These are phyloP conservation scores for Chamaecyparis obtusa DNA, from an alignment of 75 land plant genomes.

Conservation along the genomic window DNA sequence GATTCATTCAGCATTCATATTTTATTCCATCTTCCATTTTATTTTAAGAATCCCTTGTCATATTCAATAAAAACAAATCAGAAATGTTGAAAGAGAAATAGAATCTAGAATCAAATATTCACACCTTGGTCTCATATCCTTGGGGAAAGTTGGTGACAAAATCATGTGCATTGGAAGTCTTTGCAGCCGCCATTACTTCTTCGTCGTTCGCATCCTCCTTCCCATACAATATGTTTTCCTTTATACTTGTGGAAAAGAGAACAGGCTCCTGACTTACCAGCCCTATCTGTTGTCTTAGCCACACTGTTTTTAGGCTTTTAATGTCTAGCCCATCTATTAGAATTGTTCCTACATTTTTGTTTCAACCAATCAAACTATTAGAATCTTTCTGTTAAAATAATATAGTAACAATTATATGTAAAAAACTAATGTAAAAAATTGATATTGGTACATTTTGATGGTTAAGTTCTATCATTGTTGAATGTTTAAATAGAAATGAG, in stretches of 20 bases:
- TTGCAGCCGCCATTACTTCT: slow-evolving; percentile 39
- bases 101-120: no score
- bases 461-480: no score
- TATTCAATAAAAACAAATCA: no score
- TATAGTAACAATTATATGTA: not conserved
- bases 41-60: no score
- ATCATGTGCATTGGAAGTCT: slow-evolving; percentile 45
- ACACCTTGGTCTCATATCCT: no score
- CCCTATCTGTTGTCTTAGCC: slow-evolving; percentile 54
- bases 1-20: no score
- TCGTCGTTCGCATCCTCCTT: slow-evolving; percentile 39
- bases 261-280: slow-evolving; percentile 64
- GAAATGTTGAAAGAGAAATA: slow-evolving; percentile 29
- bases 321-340: slow-evolving; percentile 41
- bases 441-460: no score
- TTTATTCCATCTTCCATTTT: no score
- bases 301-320: slow-evolving; percentile 34
- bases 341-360: slow-evolving; percentile 24
- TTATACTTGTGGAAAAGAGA: slow-evolving; percentile 42
- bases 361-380: not conserved
- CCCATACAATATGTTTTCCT: slow-evolving; percentile 57
- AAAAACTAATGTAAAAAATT: no score
- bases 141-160: no score
- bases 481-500: no score
- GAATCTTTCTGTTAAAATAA: not conserved